These are phyloP conservation scores for Acer negundo DNA, from an alignment of 345 rosid species.

Conservation along the genomic window DNA sequence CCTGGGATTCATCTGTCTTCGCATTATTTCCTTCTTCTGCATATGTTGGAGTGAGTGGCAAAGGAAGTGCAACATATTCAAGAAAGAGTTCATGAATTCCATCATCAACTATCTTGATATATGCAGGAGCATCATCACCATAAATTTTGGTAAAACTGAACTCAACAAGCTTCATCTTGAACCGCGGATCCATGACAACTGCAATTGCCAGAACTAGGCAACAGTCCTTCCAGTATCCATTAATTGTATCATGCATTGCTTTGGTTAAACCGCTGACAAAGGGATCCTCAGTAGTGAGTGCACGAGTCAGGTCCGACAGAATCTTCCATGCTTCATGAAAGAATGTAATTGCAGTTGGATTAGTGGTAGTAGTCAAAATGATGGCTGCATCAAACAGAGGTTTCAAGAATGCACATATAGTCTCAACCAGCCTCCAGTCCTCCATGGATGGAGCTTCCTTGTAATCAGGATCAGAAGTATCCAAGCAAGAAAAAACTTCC, in stretches of 20 bases:
- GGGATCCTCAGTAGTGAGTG: slow-evolving; percentile 58
- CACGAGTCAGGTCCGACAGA: slow-evolving; percentile 68
- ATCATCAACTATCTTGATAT: slow-evolving; percentile 73
- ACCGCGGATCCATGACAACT: slow-evolving; percentile 96
- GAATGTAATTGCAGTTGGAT: slow-evolving; percentile 59
- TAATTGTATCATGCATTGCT: slow-evolving; percentile 66
- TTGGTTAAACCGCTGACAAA: slow-evolving; percentile 47
- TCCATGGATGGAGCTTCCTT: slow-evolving; percentile 69
- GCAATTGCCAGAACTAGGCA: slow-evolving; percentile 83
- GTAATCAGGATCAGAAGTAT: slow-evolving; percentile 79
- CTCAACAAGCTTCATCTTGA: slow-evolving; percentile 94
- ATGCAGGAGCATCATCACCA: slow-evolving; percentile 68
- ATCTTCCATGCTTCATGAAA: slow-evolving; percentile 93
- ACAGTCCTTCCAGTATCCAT: slow-evolving; percentile 77
- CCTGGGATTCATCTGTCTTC: slow-evolving; percentile 40
- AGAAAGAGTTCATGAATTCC: slow-evolving; percentile 81
- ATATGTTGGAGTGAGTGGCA: slow-evolving; percentile 62
- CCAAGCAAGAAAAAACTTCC: slow-evolving; percentile 90
- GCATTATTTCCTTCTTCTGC: slow-evolving; percentile 49
- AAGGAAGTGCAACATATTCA: slow-evolving; percentile 74
- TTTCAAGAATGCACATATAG: slow-evolving; percentile 65
- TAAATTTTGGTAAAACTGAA: slow-evolving; percentile 85
- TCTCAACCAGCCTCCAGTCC: slow-evolving; percentile 75
- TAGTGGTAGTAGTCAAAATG: slow-evolving; percentile 46
- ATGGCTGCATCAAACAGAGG: slow-evolving; percentile 74